Evolutionary conservation across 1,284 basidiomycete genomes (phyloP), one percentile per base, ranked within the genome.

Genomic region (Pisolithus thermaeus): DNA sequence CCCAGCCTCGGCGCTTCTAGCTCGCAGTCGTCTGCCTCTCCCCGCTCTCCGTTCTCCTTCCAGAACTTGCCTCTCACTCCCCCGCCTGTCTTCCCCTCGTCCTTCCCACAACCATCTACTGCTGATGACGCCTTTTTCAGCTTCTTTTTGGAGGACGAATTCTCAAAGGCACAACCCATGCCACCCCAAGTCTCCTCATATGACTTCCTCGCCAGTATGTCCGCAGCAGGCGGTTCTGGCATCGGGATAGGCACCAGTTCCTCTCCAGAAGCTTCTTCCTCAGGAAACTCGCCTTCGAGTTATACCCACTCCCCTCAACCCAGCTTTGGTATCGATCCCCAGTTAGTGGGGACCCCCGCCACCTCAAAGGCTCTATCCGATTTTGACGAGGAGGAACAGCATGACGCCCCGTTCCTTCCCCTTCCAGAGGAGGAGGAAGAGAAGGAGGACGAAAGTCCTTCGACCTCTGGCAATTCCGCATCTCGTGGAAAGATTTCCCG

Each of bases 401-500:
- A 20, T 22, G 22, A 25, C 23, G 37, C 44, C 23, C 25, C 7
- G 39, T 44, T 32, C n/a, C n/a, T 28, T 40, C 36, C 52, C 16
- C 43, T 54, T 20, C 49, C 51, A 18, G 50, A 57, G 7, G 61
- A 62, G 36, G 63, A 66, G 1, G 40, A 53, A 25, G 63, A 65
- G 1, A 52, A 49, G 1, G 67, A 66, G 36, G 59, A 59, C 18
- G 64, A 59, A 42, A 59, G 38, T 14, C 53, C 46, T 7, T 58
- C 37, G 14, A 59, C 47, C 71, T 72, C 43, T 3, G 22, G 44
- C 14, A 56, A 52, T 72, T 4, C 44, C 30, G 22, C 49, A 4
- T 18, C 42, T 12, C 74, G 6, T 75, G 78, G 50, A 75, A 63
- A 79, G 81, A 59, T 75, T 74, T 50, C 74, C 1, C 73, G 86